Evolutionary conservation across 306 rosid species (phyloP).

Genomic region (Inga laurina): DNA sequence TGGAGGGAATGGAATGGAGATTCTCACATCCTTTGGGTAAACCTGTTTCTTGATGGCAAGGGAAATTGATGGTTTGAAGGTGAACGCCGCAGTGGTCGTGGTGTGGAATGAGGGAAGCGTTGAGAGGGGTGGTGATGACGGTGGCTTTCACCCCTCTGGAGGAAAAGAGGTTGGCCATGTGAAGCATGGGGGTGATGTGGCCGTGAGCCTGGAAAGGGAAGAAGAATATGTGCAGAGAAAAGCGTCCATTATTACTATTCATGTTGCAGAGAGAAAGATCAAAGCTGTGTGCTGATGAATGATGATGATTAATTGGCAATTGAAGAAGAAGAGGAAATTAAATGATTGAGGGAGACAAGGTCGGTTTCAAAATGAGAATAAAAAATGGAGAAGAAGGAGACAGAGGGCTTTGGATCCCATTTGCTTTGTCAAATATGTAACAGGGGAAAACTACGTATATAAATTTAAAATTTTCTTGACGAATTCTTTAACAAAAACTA

Average conservation of each 20-base stretch:
- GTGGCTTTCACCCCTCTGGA: slow-evolving; percentile 34
- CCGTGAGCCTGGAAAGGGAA: slow-evolving; percentile 50
- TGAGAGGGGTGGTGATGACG: slow-evolving; percentile 45
- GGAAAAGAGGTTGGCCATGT: slow-evolving; percentile 45
- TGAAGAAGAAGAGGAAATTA: background rate
- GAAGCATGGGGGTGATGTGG: slow-evolving; percentile 37
- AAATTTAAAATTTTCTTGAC: too few relatives aligned
- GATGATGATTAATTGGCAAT: too few relatives aligned
- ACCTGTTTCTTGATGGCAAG: slow-evolving; percentile 15
- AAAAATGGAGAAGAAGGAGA: background rate
- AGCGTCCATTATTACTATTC: background rate
- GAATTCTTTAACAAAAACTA: too few relatives aligned
- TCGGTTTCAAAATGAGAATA: background rate
- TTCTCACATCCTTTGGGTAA: slow-evolving; percentile 44
- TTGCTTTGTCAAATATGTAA: background rate
- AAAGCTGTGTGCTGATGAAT: background rate
- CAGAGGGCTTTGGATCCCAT: background rate
- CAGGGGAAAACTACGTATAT: too few relatives aligned
- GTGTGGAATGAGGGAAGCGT: slow-evolving; percentile 37
- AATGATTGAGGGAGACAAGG: background rate
- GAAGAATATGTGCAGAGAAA: slow-evolving; percentile 32
- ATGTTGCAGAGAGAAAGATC: background rate
- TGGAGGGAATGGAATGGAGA: slow-evolving; percentile 18
- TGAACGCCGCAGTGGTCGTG: background rate
- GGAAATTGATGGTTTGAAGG: slow-evolving; percentile 33